Base-by-base conservation (phyloP, 176 grass and related monocot species). In the Alloteropsis semialata region DNA sequence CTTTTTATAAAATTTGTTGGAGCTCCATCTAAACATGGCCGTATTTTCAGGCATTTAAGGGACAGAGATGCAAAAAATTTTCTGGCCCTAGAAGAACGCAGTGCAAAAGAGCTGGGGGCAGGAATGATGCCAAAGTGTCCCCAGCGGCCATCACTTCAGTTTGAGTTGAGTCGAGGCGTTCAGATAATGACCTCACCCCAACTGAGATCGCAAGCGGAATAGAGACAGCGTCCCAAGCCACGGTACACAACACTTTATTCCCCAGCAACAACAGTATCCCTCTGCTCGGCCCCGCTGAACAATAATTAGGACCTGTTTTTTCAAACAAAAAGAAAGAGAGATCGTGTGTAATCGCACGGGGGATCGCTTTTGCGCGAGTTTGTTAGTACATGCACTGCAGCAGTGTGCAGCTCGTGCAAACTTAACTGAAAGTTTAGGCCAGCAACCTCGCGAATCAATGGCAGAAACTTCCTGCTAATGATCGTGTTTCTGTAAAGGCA, bases 211-310 rank as follows among this genome's bases (percentile, higher is more conserved):
- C 55, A 10, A 58, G 55, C 55, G 21, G 34, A 38, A 3, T 38
- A 73, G 56, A 28, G 81, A 74, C 81, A 83, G 42, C 80, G 28
- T 63, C 55, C 29, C 24, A 21, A 72, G 29, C 81, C 21, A 19
- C 30, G 19, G 21, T 50, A n/a, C n/a, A 25, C 54, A 61, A 6
- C 42, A 34, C 29, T 73, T 48, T 49, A 48, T 25, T 82, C 39
- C 16, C 67, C 2, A 36, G n/a, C n/a, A 36, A 36, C 11, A 80
- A 18, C 56, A 46, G 38, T 53, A 29, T 62, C 29, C 55, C 24
- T 28, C 45, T 41, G 42, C 19, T n/a, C 21, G 65, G 10, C 56
- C 69, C 69, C 13, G 22, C 41, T 37, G 37, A 39, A 48, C 33
- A 36, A 18, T 49, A 7, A 68, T 68, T 58, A 2, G 10, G 27